Evolutionary conservation across 1,139 yeast species (phyloP).

Genomic region (Lodderomyces jiufengensis): DNA sequence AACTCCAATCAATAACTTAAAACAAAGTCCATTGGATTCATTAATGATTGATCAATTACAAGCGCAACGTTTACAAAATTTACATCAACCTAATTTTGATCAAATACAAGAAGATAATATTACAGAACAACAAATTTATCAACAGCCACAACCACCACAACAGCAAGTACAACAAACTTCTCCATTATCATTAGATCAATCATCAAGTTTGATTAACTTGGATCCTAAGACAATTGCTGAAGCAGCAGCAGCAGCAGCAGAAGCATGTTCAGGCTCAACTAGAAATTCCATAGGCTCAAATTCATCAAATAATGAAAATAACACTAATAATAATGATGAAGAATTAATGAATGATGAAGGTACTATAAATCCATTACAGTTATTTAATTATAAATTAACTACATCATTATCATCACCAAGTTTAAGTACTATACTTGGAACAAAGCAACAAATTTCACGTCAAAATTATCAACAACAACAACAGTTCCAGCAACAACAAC

Average conservation of each 20-base stretch:
- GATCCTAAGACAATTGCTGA: slow-evolving; percentile 11
- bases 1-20: slow-evolving; percentile 10
- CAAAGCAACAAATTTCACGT: slow-evolving; percentile 10
- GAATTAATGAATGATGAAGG: slow-evolving; percentile 15
- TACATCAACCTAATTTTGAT: slow-evolving; percentile 12
- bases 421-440: slow-evolving; percentile 13
- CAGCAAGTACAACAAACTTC: slow-evolving; percentile 1
- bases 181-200: slow-evolving; percentile 5
- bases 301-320: background rate
- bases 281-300: background rate
- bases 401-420: slow-evolving; percentile 17
- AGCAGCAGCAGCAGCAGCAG: slow-evolving; percentile 11
- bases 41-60: slow-evolving; percentile 4
- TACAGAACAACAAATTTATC: slow-evolving; percentile 2
- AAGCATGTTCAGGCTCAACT: slow-evolving; percentile 9
- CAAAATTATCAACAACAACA: slow-evolving; percentile 11
- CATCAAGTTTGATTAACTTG: slow-evolving; percentile 8
- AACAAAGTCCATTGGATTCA: slow-evolving; percentile 2
- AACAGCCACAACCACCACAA: background rate
- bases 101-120: background rate
- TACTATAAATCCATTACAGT: slow-evolving; percentile 35
- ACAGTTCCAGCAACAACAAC: slow-evolving; percentile 12
- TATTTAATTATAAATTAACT: slow-evolving; percentile 18
- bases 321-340: slow-evolving; percentile 1
- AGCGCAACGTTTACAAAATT: slow-evolving; percentile 4